Evolutionary conservation across 2,329 filamentous ascomycete species (phyloP).

Genomic region (Talaromyces sp.): DNA sequence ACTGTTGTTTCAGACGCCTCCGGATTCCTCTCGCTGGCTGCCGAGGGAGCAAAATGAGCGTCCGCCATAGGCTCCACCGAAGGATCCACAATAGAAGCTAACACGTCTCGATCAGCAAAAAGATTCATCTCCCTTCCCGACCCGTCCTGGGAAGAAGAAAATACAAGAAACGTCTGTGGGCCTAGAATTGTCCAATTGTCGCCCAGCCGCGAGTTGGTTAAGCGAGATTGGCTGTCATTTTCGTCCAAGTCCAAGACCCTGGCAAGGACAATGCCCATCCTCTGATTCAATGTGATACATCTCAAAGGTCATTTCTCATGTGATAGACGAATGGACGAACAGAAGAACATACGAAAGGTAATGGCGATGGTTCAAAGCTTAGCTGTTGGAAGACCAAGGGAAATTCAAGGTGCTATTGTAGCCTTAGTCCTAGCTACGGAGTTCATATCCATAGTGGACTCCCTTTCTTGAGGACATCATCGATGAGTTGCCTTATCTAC

Average conservation of each 20-base stretch:
- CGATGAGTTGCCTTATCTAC: too few relatives aligned
- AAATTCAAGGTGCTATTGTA: too few relatives aligned
- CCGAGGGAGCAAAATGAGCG: background rate
- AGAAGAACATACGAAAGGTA: background rate
- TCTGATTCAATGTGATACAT: background rate
- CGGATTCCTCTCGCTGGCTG: background rate
- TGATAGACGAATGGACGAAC: background rate
- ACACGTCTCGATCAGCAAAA: slow-evolving; percentile 7
- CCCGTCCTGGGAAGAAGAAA: background rate
- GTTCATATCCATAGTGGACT: too few relatives aligned
- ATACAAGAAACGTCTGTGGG: too few relatives aligned
- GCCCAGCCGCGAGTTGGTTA: slow-evolving; percentile 3
- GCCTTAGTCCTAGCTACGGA: too few relatives aligned
- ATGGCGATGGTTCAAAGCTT: too few relatives aligned
- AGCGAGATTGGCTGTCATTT: slow-evolving; percentile 14
- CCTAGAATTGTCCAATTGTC: background rate
- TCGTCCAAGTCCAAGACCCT: background rate
- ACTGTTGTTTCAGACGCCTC: slow-evolving; percentile 4
- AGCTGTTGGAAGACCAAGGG: too few relatives aligned
- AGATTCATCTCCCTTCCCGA: slow-evolving; percentile 2
- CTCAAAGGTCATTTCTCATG: background rate
- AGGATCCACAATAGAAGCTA: background rate
- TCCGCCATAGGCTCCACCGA: background rate
- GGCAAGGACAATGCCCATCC: background rate
- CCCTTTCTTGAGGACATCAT: too few relatives aligned